These are phyloP conservation scores for Pythium folliculosum DNA, from an alignment of 352 stramenopile genomes.

Conservation along the genomic window DNA sequence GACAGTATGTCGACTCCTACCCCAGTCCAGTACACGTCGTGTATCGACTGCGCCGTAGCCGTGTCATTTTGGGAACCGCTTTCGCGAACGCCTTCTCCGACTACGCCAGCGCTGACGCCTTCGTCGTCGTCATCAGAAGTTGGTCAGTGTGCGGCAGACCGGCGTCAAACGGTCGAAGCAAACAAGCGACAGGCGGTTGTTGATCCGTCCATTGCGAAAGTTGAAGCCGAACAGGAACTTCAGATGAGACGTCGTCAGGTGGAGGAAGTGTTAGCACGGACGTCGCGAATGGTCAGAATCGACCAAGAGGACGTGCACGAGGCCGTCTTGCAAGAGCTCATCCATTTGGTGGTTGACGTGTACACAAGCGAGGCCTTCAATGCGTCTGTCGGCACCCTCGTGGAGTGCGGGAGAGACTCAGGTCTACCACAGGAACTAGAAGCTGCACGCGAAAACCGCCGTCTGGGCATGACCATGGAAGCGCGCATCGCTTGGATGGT, in stretches of 20 bases:
- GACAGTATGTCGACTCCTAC: not conserved
- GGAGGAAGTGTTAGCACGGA: conserved; percentile 8
- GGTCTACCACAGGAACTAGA: conserved; percentile 6
- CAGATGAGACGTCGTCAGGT: conserved; percentile 10
- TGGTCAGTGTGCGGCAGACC: not conserved
- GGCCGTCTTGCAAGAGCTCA: conserved; percentile 12
- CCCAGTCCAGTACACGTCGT: not conserved
- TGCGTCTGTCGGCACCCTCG: not conserved
- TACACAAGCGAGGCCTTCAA: conserved; percentile 4
- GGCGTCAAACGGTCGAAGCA: not conserved
- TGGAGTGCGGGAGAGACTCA: not conserved
- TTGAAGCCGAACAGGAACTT: conserved; percentile 13
- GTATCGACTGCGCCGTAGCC: conserved; percentile 1
- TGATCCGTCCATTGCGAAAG: conserved; percentile 17
- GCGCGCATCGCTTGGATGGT: conserved; percentile 24
- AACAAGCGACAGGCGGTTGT: conserved; percentile 14
- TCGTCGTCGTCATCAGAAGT: conserved; percentile 8
- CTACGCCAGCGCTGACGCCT: conserved; percentile 5
- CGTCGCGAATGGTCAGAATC: conserved; percentile 9
- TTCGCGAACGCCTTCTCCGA: not conserved
- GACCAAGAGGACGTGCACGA: conserved; percentile 22
- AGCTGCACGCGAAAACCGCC: conserved; percentile 7
- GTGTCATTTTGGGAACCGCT: conserved; percentile 4
- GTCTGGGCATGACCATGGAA: conserved; percentile 1
- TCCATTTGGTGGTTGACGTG: conserved; percentile 12